Evolutionary conservation across 164 flowering plant species (phyloP), one percentile per base, ranked within the genome.

Genomic region (Nymphaea thermarum): DNA sequence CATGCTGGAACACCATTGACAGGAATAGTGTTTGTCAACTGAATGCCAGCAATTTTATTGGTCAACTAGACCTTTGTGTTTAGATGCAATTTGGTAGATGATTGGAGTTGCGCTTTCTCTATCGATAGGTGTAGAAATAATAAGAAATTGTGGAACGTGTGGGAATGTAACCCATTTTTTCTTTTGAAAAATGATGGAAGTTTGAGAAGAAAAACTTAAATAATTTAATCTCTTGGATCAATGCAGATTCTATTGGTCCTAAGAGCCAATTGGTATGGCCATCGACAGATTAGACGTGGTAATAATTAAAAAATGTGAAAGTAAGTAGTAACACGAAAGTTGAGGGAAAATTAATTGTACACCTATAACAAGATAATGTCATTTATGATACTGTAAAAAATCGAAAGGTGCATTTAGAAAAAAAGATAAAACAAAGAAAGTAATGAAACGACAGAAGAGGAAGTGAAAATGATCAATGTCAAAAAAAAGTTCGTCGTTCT

Each of bases 1-100:
- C 98, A 89, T 80, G 80, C 78, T 5, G 92, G 92, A 25, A 62
- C 43, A 55, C 75, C 89, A 64, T 76, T 86, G 72, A 81, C 85
- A 2, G 88, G 81, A 53, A 71, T 89, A 16, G 94, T 87, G 76
- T 73, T 83, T 69, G 91, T 88, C 64, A 89, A 91, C 72, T 87
- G 78, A 84, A 70, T 42, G 64, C 57, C 8, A 51, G 8, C 8
- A 8, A 8, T 10, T 51, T 51, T 51, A 51, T 3, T 15, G 14
- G 14, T 51, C 15, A 0, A 15, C 57, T 51, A 51, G 57, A 7
- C 57, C 0, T 25, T 25, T 25, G 36, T 25, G 36, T 25, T 25
- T 25, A 25, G 36, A 1, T 25, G 57, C 15, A 10, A 51, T 51
- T 51, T 51, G 57, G 57, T 51, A 15, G 8, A 8, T 10, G 57